Percentiles rank a stretch among this genome's conserved stretches.
Conservation (phyloP, 805 yeast species). For the Yarrowia deformans region DNA sequence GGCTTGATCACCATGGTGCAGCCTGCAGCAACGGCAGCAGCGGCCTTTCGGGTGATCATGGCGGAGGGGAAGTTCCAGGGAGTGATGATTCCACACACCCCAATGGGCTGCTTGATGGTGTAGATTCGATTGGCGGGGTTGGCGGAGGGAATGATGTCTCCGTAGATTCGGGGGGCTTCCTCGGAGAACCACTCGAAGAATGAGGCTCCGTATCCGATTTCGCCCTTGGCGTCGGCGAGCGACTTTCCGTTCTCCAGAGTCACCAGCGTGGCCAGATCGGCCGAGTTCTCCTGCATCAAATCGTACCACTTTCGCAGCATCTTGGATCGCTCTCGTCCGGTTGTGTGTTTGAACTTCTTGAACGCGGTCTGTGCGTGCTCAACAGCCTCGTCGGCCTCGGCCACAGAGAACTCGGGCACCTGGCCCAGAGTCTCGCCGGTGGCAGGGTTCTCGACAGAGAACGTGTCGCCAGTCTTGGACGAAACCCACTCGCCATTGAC, state of each 20-base stretch:
- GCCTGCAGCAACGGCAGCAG: slow-evolving; percentile 82
- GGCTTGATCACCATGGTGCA: slow-evolving; percentile 81
- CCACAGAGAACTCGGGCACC: slow-evolving; percentile 64
- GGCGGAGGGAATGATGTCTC: slow-evolving; percentile 69
- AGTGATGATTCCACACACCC: slow-evolving; percentile 78
- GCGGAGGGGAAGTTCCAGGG: slow-evolving; percentile 89
- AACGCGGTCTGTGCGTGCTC: slow-evolving; percentile 63
- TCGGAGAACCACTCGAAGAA: slow-evolving; percentile 92
- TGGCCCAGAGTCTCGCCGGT: slow-evolving; percentile 58
- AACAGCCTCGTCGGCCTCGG: slow-evolving; percentile 62
- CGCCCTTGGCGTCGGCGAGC: slow-evolving; percentile 73
- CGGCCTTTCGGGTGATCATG: slow-evolving; percentile 76
- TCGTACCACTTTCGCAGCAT: slow-evolving; percentile 61
- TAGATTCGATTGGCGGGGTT: slow-evolving; percentile 58
- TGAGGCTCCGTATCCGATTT: slow-evolving; percentile 68
- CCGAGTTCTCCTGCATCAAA: slow-evolving; percentile 63
- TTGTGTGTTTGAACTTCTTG: slow-evolving; percentile 58
- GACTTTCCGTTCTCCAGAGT: slow-evolving; percentile 81
- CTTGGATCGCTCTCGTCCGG: slow-evolving; percentile 63
- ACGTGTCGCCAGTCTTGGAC: slow-evolving; percentile 55
- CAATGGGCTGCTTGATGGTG: slow-evolving; percentile 75
- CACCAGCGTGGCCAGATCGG: slow-evolving; percentile 69
- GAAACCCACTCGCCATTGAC: slow-evolving; percentile 79
- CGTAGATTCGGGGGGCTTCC: slow-evolving; percentile 70
- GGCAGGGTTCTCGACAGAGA: slow-evolving; percentile 81